Conservation (phyloP, 1,284 basidiomycete genomes). For the Cutaneotrichosporon sp. region DNA sequence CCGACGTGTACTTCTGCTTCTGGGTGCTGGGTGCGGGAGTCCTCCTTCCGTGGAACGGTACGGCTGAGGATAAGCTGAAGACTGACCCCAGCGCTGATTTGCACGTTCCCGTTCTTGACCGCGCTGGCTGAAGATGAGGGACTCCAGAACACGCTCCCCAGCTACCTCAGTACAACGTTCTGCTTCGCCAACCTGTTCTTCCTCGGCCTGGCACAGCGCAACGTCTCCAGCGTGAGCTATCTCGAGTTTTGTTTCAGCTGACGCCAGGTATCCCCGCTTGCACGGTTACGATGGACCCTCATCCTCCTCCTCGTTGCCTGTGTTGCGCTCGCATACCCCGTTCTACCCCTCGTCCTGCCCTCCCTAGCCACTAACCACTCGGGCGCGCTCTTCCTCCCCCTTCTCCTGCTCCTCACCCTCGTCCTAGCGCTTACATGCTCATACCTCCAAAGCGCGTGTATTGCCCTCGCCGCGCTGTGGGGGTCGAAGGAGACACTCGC, state of each 20-base stretch:
- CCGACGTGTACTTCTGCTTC: constrained; percentile 37
- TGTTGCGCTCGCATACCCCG: constrained; percentile 35
- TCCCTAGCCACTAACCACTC: constrained; percentile 13
- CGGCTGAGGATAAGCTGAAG: constrained; percentile 7
- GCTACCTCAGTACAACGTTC: constrained; percentile 39
- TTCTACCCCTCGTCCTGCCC: constrained; percentile 38
- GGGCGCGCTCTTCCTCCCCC: constrained; percentile 26
- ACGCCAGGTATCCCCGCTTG: constrained; percentile 32
- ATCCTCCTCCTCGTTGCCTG: constrained; percentile 31
- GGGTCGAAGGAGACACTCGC: constrained; percentile 40
- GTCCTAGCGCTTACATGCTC: constrained; percentile 35
- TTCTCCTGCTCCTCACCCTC: constrained; percentile 33
- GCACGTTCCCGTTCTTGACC: constrained; percentile 41
- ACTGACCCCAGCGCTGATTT: constrained; percentile 39
- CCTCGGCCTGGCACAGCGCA: constrained; percentile 43
- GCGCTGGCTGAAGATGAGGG: constrained; percentile 33
- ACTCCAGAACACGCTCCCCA: constrained; percentile 32
- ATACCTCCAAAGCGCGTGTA: constrained; percentile 45
- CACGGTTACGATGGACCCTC: constrained; percentile 34
- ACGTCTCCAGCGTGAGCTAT: constrained; percentile 35
- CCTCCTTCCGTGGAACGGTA: constrained; percentile 47
- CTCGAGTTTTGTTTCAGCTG: not conserved
- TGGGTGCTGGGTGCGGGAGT: constrained; percentile 47
- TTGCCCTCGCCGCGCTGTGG: constrained; percentile 41
- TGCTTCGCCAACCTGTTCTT: constrained; percentile 47